phyloP scores from a whole-genome alignment of 352 stramenopile species.

The Globisporangium spinosum region DNA sequence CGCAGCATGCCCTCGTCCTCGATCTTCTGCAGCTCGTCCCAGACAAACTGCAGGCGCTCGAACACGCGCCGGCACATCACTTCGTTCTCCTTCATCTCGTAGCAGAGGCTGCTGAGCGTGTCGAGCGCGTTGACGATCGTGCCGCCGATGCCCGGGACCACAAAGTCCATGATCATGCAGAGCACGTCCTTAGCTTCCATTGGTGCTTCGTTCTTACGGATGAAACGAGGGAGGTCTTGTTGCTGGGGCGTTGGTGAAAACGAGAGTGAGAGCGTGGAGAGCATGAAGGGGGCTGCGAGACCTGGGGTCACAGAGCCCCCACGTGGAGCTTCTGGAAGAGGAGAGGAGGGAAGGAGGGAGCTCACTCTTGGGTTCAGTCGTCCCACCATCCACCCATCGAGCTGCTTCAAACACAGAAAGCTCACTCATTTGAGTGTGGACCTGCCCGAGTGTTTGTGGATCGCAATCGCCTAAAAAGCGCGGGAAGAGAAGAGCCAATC shows the following conservation, averaged over 20 bases:
- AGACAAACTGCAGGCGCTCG: conserved; percentile 26
- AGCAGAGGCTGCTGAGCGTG: conserved; percentile 24
- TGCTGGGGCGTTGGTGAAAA: not conserved
- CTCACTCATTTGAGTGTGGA: not conserved
- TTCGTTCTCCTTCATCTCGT: conserved; percentile 26
- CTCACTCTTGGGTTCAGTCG: not conserved
- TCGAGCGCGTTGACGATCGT: conserved; percentile 29
- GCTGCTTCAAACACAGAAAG: not conserved
- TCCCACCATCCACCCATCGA: not conserved
- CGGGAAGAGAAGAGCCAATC: not conserved
- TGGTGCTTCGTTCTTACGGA: not conserved
- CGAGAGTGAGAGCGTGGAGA: not conserved
- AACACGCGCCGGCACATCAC: conserved; percentile 20
- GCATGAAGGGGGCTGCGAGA: not conserved
- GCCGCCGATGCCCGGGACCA: conserved; percentile 35
- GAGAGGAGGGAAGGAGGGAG: not conserved
- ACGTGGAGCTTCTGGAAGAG: not conserved
- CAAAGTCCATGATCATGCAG: conserved; percentile 19
- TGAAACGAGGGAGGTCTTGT: not conserved
- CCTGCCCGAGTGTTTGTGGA: not conserved
- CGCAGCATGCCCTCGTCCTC: conserved; percentile 29
- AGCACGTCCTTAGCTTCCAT: conserved; percentile 17
- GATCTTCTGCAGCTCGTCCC: conserved; percentile 37
- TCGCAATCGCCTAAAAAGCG: not conserved
- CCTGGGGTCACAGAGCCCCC: not conserved